phyloP scores from a whole-genome alignment of 768 basidiomycete genomes.

The Megacollybia marginata region DNA sequence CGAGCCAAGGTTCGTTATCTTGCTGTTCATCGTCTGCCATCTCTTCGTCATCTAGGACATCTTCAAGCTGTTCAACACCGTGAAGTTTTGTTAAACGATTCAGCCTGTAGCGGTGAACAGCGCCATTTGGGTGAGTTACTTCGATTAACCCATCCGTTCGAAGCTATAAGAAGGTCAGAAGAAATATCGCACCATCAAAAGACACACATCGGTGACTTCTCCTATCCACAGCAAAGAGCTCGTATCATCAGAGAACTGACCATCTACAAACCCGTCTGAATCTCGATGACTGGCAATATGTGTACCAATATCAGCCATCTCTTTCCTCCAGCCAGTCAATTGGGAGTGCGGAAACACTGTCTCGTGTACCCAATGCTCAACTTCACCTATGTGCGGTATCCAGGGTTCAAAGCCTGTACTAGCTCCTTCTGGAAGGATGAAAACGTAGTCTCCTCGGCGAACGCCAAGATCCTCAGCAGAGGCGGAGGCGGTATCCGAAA shows the following conservation, averaged over 20 bases:
- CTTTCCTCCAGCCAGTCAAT: conserved; percentile 63
- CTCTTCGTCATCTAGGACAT: conserved; percentile 53
- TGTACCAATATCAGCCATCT: conserved; percentile 60
- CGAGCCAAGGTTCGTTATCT: conserved; percentile 23
- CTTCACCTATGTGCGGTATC: conserved; percentile 80
- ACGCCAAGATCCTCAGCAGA: conserved; percentile 67
- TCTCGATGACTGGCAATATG: conserved; percentile 42
- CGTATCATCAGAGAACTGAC: conserved; percentile 31
- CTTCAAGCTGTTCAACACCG: conserved; percentile 79
- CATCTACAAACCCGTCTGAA: conserved; percentile 29
- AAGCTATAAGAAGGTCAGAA: conserved; percentile 36
- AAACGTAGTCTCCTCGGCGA: conserved; percentile 76
- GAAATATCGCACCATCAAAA: conserved; percentile 5
- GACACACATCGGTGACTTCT: conserved; percentile 68
- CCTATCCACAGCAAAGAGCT: conserved; percentile 70
- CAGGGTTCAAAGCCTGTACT: conserved; percentile 67
- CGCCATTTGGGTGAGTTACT: conserved; percentile 60
- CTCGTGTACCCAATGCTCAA: conserved; percentile 75
- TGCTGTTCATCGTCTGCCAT: conserved; percentile 39
- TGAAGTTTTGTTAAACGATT: conserved; percentile 68
- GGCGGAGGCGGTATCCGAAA: conserved; percentile 38
- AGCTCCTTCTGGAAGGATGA: conserved; percentile 63
- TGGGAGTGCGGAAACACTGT: conserved; percentile 42
- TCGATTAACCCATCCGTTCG: conserved; percentile 66
- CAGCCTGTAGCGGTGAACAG: conserved; percentile 44